These are phyloP conservation scores for Monilinia vaccinii-corymbosi DNA, from an alignment of 2,329 filamentous ascomycete genomes.

Conservation along the genomic window DNA sequence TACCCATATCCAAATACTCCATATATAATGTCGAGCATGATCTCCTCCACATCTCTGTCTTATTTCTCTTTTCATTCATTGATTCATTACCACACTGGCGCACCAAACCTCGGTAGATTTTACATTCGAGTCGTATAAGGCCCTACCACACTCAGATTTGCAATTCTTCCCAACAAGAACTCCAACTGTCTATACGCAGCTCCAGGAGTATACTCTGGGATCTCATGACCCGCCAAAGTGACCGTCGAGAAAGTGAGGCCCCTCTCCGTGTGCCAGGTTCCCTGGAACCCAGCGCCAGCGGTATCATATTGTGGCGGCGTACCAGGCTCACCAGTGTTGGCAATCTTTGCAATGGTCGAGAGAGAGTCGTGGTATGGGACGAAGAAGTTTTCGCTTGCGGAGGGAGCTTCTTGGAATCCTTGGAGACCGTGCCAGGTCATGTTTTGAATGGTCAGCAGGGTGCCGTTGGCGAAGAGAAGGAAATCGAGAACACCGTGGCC, in stretches of 20 bases:
- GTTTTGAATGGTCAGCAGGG: constrained; percentile 57
- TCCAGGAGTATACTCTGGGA: constrained; percentile 46
- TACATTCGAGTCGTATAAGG: constrained; percentile 25
- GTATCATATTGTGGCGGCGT: constrained; percentile 19
- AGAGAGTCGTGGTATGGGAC: constrained; percentile 38
- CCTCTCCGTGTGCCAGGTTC: constrained; percentile 50
- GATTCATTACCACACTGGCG: constrained; percentile 7
- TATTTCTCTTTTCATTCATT: neutral
- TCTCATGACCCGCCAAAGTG: constrained; percentile 44
- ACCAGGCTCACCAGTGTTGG: constrained; percentile 12
- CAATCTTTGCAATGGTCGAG: constrained; percentile 30
- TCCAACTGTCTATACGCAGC: constrained; percentile 52
- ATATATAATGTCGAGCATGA: too few species aligned
- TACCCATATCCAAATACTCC: neutral
- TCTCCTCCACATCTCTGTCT: neutral
- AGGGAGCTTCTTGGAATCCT: constrained; percentile 43
- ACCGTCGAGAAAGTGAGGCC: constrained; percentile 52
- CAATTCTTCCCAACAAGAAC: constrained; percentile 50
- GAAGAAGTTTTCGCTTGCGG: constrained; percentile 19
- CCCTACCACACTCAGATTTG: constrained; percentile 32
- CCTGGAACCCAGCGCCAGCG: constrained; percentile 30
- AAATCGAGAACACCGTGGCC: constrained; percentile 54
- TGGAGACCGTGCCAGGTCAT: constrained; percentile 61
- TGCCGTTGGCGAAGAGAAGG: constrained; percentile 53
- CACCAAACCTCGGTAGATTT: constrained; percentile 19